Conservation (phyloP, 805 yeast genomes). For the Kodamaea laetipori region DNA sequence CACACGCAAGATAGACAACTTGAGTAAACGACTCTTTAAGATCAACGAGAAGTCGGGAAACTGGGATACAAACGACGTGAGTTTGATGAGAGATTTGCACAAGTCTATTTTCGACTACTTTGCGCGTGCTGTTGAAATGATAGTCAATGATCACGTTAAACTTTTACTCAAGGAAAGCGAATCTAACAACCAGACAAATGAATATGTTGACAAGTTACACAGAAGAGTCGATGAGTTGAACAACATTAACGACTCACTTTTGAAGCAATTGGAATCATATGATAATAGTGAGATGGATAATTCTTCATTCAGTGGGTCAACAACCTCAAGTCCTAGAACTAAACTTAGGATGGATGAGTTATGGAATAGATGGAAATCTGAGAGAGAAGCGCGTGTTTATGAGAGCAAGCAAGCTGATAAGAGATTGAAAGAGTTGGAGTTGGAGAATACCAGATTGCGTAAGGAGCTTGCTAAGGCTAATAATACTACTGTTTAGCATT, state of each 20-base stretch:
- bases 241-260: conserved; percentile 24
- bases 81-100: conserved; percentile 33
- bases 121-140: conserved; percentile 59
- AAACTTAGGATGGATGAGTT: conserved; percentile 61
- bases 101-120: conserved; percentile 56
- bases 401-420: conserved; percentile 59
- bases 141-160: conserved; percentile 57
- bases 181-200: conserved; percentile 18
- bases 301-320: not conserved
- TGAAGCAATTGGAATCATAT: conserved; percentile 17
- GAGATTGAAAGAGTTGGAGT: conserved; percentile 54
- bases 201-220: conserved; percentile 26
- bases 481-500: not conserved
- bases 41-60: conserved; percentile 15
- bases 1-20: conserved; percentile 47
- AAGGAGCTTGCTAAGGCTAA: conserved; percentile 17
- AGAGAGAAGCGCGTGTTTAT: conserved; percentile 66
- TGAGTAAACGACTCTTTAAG: conserved; percentile 31
- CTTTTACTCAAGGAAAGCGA: conserved; percentile 40
- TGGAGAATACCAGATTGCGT: conserved; percentile 50
- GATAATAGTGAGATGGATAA: conserved; percentile 10
- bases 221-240: conserved; percentile 31
- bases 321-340: conserved; percentile 33
- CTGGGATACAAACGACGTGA: conserved; percentile 24
- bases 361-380: conserved; percentile 66